phyloP scores from a whole-genome alignment of 768 basidiomycete species.

The Cystofilobasidium bisporidii region DNA sequence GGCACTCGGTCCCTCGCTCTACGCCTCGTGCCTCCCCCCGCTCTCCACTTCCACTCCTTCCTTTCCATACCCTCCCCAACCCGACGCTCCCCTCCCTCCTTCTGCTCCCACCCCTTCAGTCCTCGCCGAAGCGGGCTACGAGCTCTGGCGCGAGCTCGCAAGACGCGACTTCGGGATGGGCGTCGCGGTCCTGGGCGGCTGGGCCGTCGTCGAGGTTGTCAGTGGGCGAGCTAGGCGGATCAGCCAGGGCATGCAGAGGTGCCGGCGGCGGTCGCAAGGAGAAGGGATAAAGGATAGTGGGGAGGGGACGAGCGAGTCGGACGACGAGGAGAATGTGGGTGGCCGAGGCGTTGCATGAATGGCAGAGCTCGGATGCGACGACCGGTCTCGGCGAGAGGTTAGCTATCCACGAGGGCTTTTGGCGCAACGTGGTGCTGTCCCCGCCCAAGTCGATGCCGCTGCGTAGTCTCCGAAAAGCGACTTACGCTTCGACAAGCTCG shows the following conservation, averaged over 20 bases:
- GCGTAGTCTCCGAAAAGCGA: too few relatives aligned
- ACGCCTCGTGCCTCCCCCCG: slow-evolving; percentile 9
- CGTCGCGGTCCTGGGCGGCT: not conserved
- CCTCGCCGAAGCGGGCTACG: not conserved
- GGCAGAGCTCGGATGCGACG: too few relatives aligned
- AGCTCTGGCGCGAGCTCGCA: slow-evolving; percentile 12
- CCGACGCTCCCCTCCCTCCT: too few relatives aligned
- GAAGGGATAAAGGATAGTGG: not conserved
- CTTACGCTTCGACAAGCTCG: too few relatives aligned
- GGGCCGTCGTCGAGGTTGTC: slow-evolving; percentile 10
- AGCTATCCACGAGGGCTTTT: too few relatives aligned
- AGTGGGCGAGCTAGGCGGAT: not conserved
- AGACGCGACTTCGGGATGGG: slow-evolving; percentile 10
- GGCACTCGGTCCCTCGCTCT: slow-evolving; percentile 13
- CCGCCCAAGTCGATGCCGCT: too few relatives aligned
- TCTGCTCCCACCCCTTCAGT: not conserved
- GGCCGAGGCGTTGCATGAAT: too few relatives aligned
- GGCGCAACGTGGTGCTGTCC: too few relatives aligned
- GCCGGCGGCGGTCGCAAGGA: not conserved
- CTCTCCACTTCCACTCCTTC: not conserved
- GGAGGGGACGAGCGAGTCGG: too few relatives aligned
- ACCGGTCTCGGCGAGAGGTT: too few relatives aligned
- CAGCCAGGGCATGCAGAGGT: too few relatives aligned
- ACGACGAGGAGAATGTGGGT: too few relatives aligned
- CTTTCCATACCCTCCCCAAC: not conserved